Evolutionary conservation across 2,329 filamentous ascomycete species (phyloP), one percentile per base, ranked within the genome.

Genomic region (Ophiognomonia clavigignenti-juglandacearum): DNA sequence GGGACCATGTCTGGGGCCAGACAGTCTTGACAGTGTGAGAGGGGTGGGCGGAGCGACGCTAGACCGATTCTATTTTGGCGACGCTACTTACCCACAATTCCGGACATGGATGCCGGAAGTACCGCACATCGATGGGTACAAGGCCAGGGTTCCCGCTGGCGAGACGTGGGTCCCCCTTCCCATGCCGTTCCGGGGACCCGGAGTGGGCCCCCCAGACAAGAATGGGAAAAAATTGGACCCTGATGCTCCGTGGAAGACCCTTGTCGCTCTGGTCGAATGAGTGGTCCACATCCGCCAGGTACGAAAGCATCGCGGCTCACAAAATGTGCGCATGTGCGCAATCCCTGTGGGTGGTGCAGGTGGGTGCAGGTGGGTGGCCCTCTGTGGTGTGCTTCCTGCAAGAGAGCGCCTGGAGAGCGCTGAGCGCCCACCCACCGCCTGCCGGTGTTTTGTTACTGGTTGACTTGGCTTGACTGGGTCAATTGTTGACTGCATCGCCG

Each of bases 11-110:
- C n/a, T n/a, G n/a, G n/a, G n/a, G n/a, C n/a, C n/a, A n/a, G n/a
- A n/a, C n/a, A n/a, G n/a, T n/a, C n/a, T n/a, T n/a, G n/a, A 63
- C 48, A 48, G 53, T 49, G 43, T 55, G 53, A 43, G 48, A 47
- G 46, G 50, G 56, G 56, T 61, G 56, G 58, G 61, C 55, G 63
- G 61, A 64, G 62, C 62, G 64, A 63, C 63, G 60, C 57, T 57
- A 59, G 55, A 45, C 54, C 57, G 52, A 57, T 67, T 66, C 65
- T 68, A 68, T 61, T 67, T 61, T 59, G 63, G 63, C 54, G 54
- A 52, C 51, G 44, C 47, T 43, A 41, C 24, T 45, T n/a, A n/a
- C n/a, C n/a, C n/a, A n/a, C n/a, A n/a, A n/a, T n/a, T n/a, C n/a
- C 20, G 26, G 34, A 43, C 45, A 38, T 34, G 41, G 45, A 47